phyloP scores from a whole-genome alignment of 805 yeast species.

The Nakazawaea populi region DNA sequence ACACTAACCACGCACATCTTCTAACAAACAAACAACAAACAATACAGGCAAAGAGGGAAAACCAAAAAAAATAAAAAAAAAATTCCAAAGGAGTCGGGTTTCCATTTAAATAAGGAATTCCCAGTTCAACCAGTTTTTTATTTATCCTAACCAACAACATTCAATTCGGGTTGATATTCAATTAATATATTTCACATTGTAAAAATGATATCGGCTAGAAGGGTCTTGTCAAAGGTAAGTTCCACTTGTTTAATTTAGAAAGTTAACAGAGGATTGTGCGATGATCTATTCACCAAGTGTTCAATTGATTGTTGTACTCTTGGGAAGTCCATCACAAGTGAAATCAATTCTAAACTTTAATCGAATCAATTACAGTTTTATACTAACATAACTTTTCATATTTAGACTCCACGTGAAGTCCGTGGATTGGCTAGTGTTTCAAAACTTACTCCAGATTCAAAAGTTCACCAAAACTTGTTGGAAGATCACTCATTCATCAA shows the following conservation, averaged over 20 bases:
- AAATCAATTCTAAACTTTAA: neutral
- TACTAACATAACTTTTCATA: neutral
- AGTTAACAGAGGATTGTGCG: neutral
- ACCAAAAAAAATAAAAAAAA: neutral
- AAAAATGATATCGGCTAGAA: constrained; percentile 8
- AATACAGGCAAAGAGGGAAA: no score
- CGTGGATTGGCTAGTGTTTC: constrained; percentile 51
- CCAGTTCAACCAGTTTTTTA: neutral
- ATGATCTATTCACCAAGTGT: neutral
- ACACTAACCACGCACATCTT: neutral
- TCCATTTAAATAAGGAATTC: neutral
- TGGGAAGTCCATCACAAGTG: neutral
- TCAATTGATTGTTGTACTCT: no score
- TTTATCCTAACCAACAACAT: neutral
- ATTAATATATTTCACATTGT: neutral
- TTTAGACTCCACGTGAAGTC: constrained; percentile 16
- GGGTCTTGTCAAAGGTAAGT: constrained; percentile 6
- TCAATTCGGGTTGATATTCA: neutral
- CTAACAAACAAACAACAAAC: neutral
- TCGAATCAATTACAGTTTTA: neutral
- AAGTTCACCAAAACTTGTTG: constrained; percentile 48
- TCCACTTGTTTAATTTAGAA: neutral
- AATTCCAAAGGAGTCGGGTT: neutral
- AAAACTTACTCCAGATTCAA: constrained; percentile 44
- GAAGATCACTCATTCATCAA: constrained; percentile 83